Percentiles rank a stretch among this genome's conserved stretches.
Evolutionary conservation across 495 filamentous ascomycete genomes (phyloP).

Genomic region (Letharia lupina): DNA sequence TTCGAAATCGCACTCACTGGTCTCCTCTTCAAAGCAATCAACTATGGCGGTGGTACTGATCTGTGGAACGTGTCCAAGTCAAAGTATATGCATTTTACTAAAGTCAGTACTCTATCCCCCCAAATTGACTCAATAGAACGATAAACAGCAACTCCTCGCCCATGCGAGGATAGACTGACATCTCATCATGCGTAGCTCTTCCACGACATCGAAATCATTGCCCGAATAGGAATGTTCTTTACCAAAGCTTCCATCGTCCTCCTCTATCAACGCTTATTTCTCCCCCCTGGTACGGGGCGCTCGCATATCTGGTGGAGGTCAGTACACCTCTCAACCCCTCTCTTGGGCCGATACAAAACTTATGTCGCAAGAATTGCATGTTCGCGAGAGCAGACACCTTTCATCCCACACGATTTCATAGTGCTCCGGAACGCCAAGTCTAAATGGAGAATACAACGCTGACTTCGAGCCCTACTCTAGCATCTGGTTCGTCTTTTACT

Average conservation of each 20-base stretch:
- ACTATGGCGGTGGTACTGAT: slow-evolving; percentile 23
- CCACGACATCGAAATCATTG: slow-evolving; percentile 24
- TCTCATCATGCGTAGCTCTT: slow-evolving; percentile 15
- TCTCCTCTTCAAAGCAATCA: slow-evolving; percentile 18
- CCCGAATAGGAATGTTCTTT: slow-evolving; percentile 36
- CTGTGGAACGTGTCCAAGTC: slow-evolving; percentile 26
- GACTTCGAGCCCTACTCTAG: neutral
- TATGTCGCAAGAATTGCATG: too few relatives aligned
- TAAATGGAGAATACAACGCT: neutral
- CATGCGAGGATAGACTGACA: neutral
- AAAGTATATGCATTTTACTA: slow-evolving; percentile 17
- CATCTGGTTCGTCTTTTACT: slow-evolving; percentile 33
- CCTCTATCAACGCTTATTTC: slow-evolving; percentile 43
- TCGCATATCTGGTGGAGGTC: slow-evolving; percentile 21
- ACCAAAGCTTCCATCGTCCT: slow-evolving; percentile 46
- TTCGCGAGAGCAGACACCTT: too few relatives aligned
- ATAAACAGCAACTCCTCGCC: neutral
- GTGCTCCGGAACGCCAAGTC: too few relatives aligned
- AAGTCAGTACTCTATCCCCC: slow-evolving; percentile 9
- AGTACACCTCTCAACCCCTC: neutral
- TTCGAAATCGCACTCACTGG: slow-evolving; percentile 19
- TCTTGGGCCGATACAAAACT: too few relatives aligned
- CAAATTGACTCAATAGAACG: neutral
- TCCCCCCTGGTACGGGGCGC: slow-evolving; percentile 32
- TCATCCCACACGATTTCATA: too few relatives aligned